Base-by-base conservation (phyloP, 1,284 basidiomycete genomes). In the Neolentinus lepideus region DNA sequence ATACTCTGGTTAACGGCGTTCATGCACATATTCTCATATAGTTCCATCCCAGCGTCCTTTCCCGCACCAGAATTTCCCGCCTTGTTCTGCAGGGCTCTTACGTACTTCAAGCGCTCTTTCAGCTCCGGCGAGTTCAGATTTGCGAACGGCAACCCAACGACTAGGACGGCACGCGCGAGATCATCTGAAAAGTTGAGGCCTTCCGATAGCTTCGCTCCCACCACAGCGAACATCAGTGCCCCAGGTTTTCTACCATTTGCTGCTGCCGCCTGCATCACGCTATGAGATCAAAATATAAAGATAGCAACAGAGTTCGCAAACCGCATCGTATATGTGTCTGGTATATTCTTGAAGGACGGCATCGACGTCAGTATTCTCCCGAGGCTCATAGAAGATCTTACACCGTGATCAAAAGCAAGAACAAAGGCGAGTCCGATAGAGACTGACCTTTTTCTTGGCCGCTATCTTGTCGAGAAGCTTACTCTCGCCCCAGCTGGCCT, bases 1-100 rank as follows among this genome's bases (percentile, higher is more conserved):
- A 99, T 98, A 56, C 91, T 94, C 69, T 99, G 96, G 71, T 99
- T 99, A 45, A 98, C 94, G 0, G 94, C 83, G 61, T 92, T 92
- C 92, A 98, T 97, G 66, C 94, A 97, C 76, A 94, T 81, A 67
- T 95, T 95, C 72, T 90, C 87, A 69, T 96, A 96, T 50, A 96
- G 72, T 69, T 94, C 90, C 25, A 82, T 81, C 2, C 85, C 90
- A 2, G 94, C 90, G 62, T 93, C 84, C 60, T 82, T 84, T 56
- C 77, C 71, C 8, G 80, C 77, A 0, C 66, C 62, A 25, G 62
- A 65, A 56, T 68, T 71, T 43, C 65, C 66, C 8, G 38, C 67
- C 16, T 63, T 61, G 55, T 69, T 76, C 58, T 77, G 72, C 60
- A 81, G 61, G 54, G 78, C 74, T 57, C 81, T 86, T 35, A 92